These are phyloP conservation scores for Mesembryanthemum crystallinum DNA, from an alignment of 148 eudicot genomes.

Conservation along the genomic window DNA sequence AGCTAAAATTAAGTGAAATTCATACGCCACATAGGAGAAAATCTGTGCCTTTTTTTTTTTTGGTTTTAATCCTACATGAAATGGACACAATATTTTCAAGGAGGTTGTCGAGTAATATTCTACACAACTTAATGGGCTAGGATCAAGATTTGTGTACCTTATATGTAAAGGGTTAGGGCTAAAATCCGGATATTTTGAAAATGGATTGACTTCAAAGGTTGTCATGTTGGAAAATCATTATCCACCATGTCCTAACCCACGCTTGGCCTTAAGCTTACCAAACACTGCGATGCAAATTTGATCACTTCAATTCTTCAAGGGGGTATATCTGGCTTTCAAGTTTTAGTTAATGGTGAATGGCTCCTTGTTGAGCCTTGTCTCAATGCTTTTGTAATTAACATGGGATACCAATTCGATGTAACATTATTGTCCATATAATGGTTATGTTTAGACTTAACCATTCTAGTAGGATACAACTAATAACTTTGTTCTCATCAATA, in stretches of 20 bases:
- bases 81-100: no score
- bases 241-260: conserved; percentile 34
- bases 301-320: conserved; percentile 39
- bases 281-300: conserved; percentile 38
- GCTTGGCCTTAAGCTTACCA: no score
- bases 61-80: no score
- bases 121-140: conserved; percentile 12
- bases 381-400: conserved; percentile 39
- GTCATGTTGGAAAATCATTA: conserved; percentile 28
- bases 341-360: conserved; percentile 35
- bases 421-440: no score
- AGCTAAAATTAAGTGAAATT: no score
- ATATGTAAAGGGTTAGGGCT: conserved; percentile 33
- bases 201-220: conserved; percentile 9
- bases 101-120: conserved; percentile 25
- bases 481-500: no score
- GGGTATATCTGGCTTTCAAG: conserved; percentile 39
- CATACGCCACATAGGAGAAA: no score
- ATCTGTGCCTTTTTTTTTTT: no score
- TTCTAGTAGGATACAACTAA: no score
- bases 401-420: no score
- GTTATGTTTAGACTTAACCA: no score
- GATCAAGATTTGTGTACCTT: conserved; percentile 21
- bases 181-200: conserved; percentile 22
- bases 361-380: no score